A percentile compares a stretch with the other conserved stretches of the same genome.
Conservation (phyloP, 345 rosid species). For the Erysimum cheiranthoides region DNA sequence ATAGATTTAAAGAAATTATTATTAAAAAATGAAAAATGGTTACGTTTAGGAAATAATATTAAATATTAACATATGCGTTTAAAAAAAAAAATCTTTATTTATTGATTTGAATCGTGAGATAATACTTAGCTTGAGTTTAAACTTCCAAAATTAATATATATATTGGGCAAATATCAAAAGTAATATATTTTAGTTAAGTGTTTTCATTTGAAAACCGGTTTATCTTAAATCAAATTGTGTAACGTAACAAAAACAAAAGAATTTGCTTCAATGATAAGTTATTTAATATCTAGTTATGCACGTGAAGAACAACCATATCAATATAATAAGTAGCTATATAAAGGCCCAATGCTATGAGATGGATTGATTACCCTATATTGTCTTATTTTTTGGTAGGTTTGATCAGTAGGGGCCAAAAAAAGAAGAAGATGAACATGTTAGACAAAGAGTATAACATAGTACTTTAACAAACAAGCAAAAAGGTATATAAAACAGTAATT, state of each 20-base stretch:
- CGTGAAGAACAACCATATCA: slow-evolving; percentile 21
- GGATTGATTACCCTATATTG: slow-evolving; percentile 12
- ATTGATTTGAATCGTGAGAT: not conserved
- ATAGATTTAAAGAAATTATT: not conserved
- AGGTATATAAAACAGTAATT: not conserved
- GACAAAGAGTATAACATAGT: not conserved
- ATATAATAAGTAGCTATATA: not conserved
- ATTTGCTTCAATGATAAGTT: not conserved
- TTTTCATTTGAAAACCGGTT: not conserved
- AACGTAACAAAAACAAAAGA: not conserved
- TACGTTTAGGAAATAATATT: not conserved
- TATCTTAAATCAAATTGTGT: not conserved
- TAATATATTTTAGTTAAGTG: no score
- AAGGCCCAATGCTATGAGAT: not conserved
- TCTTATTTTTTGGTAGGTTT: slow-evolving; percentile 8
- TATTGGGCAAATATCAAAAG: no score
- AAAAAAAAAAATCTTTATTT: no score
- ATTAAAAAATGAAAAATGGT: not conserved
- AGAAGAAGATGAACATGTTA: not conserved
- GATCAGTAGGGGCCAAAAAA: not conserved
- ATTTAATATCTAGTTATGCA: not conserved
- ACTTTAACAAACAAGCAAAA: no score
- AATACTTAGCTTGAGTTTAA: no score
- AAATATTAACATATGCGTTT: no score
- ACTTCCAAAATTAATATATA: not conserved